These are phyloP conservation scores for Pyropia haitanensis DNA, from an alignment of 23 red algal species.

Conservation along the genomic window DNA sequence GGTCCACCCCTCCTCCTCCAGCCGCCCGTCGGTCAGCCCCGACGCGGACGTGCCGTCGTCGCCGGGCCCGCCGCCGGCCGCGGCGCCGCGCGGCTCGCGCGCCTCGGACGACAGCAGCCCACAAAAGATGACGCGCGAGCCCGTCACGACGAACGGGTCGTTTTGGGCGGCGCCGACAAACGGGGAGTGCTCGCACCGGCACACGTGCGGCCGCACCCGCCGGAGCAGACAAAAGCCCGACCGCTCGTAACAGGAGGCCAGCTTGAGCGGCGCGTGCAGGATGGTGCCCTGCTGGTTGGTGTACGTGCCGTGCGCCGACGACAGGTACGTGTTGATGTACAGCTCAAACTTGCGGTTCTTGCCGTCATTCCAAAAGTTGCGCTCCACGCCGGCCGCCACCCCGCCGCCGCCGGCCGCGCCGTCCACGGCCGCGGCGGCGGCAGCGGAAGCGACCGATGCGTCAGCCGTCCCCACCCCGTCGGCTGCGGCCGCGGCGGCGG, in stretches of 20 bases:
- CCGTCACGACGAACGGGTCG: conserved; percentile 64
- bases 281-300: conserved; percentile 76
- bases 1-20: conserved; percentile 4
- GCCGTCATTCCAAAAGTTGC: conserved; percentile 64
- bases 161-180: conserved; percentile 58
- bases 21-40: not conserved
- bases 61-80: not conserved
- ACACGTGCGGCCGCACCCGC: conserved; percentile 50
- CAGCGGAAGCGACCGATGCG: not conserved
- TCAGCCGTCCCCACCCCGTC: no score
- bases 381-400: no score
- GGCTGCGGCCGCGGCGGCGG: not conserved
- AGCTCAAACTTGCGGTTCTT: conserved; percentile 68
- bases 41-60: conserved; percentile 1
- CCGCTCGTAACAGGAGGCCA: conserved; percentile 50
- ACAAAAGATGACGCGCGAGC: conserved; percentile 58
- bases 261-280: conserved; percentile 85
- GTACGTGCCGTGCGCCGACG: conserved; percentile 67
- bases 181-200: conserved; percentile 81
- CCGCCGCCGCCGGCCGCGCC: not conserved
- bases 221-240: conserved; percentile 53
- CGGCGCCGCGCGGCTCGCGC: not conserved
- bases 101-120: conserved; percentile 40
- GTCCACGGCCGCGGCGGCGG: not conserved
- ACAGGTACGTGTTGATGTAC: conserved; percentile 78